Evolutionary conservation across 768 basidiomycete species (phyloP), one percentile per base, ranked within the genome.

Genomic region (Sporobolomyces roseus): DNA sequence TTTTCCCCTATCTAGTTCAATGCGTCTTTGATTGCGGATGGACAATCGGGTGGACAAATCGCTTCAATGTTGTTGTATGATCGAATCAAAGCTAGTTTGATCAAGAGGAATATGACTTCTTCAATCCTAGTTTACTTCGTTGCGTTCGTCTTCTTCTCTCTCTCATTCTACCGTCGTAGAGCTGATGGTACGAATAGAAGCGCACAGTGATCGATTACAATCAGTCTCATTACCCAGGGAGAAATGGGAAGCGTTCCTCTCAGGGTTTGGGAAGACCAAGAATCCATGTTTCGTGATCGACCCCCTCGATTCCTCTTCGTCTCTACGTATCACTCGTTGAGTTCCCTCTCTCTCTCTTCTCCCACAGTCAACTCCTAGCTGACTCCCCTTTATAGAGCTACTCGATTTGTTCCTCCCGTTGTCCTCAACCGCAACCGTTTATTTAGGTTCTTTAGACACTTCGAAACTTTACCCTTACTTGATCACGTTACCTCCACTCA

Each of bases 71-170:
- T 3, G n/a, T 27, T 58, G 14, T 36, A 55, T 30, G 35, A 6
- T 55, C 33, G 54, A 35, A 7, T 29, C 25, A 27, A 32, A 32
- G 27, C 41, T 45, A 13, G 41, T 58, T 46, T 46, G 45, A 46
- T 46, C 25, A n/a, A n/a, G n/a, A n/a, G n/a, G n/a, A n/a, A n/a
- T n/a, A n/a, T n/a, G n/a, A n/a, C n/a, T n/a, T n/a, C n/a, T n/a
- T n/a, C n/a, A n/a, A n/a, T n/a, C n/a, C n/a, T n/a, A n/a, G 56
- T 58, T 16, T 58, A 58, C 27, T 29, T 58, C 27, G 56, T 58
- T 25, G 56, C 56, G 54, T 55, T 6, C 21, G 54, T 55, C 17
- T 35, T 17, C 33, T 35, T 36, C 25, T 27, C 36, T 38, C 33
- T 21, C 19, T 36, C 4, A 4, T 19, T 33, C 14, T 21, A 4